A percentile compares a stretch with the other conserved stretches of the same genome.
phyloP scores from a whole-genome alignment of 2,329 filamentous ascomycete species.

The Pseudocercospora ulei region DNA sequence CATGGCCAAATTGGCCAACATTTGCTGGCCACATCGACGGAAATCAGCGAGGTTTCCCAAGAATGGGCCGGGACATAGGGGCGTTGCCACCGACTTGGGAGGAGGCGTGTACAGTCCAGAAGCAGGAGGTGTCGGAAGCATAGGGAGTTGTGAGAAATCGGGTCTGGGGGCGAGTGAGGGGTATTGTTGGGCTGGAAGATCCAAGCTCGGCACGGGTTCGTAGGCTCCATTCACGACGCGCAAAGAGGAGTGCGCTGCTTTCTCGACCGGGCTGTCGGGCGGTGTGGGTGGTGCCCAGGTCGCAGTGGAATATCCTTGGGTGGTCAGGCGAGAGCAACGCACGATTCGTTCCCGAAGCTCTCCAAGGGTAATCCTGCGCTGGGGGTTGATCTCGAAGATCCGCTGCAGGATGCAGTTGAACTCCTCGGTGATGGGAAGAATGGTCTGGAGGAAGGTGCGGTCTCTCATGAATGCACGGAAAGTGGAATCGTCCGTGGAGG shows the following conservation, averaged over 20 bases:
- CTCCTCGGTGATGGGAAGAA: slow-evolving; percentile 81
- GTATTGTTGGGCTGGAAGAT: slow-evolving; percentile 29
- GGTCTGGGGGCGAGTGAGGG: slow-evolving; percentile 14
- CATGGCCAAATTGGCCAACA: slow-evolving; percentile 26
- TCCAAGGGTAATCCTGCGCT: slow-evolving; percentile 67
- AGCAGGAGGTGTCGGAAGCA: slow-evolving; percentile 23
- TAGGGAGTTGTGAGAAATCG: slow-evolving; percentile 11
- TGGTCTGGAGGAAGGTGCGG: slow-evolving; percentile 78
- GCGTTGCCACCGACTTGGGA: slow-evolving; percentile 20
- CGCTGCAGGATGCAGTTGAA: slow-evolving; percentile 76
- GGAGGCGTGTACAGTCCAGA: slow-evolving; percentile 27
- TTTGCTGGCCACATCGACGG: slow-evolving; percentile 24
- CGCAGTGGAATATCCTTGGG: slow-evolving; percentile 40
- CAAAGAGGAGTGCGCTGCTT: slow-evolving; percentile 23
- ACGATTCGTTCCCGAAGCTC: slow-evolving; percentile 70
- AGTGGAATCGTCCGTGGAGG: slow-evolving; percentile 83
- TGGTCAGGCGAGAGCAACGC: slow-evolving; percentile 69
- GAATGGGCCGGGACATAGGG: slow-evolving; percentile 19
- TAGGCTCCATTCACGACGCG: slow-evolving; percentile 13
- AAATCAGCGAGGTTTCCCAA: slow-evolving; percentile 21
- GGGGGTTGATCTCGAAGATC: slow-evolving; percentile 79
- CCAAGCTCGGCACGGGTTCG: slow-evolving; percentile 27
- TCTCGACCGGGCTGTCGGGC: slow-evolving; percentile 38
- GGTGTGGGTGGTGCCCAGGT: slow-evolving; percentile 38
- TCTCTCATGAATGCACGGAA: slow-evolving; percentile 85